These are phyloP conservation scores for Dendrobium huoshanense DNA, from an alignment of 106 monocot species.

Conservation along the genomic window DNA sequence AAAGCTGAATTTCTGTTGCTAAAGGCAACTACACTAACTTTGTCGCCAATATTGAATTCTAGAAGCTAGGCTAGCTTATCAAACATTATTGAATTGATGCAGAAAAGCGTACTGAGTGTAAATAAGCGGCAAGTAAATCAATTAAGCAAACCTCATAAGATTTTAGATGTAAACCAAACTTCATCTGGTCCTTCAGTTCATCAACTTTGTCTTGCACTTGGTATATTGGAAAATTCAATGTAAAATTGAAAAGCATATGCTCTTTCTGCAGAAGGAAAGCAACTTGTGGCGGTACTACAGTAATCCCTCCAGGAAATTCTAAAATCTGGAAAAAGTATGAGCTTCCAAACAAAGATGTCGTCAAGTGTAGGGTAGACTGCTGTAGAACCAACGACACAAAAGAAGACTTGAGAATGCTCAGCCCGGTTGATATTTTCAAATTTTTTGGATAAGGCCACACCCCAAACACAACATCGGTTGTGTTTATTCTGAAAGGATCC, in stretches of 20 bases:
- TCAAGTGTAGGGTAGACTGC: conserved; percentile 61
- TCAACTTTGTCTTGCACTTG: conserved; percentile 48
- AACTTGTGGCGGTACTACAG: conserved; percentile 70
- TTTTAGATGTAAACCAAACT: conserved; percentile 65
- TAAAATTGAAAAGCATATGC: conserved; percentile 74
- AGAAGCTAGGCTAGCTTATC: neutral
- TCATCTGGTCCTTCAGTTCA: conserved; percentile 81
- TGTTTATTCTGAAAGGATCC: conserved; percentile 50
- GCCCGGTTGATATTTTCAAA: conserved; percentile 49
- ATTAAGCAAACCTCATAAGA: conserved; percentile 60
- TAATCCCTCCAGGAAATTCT: conserved; percentile 87
- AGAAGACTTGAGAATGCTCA: conserved; percentile 68
- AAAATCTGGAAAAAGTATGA: conserved; percentile 76
- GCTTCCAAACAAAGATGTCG: conserved; percentile 72
- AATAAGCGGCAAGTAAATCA: neutral
- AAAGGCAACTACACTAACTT: neutral
- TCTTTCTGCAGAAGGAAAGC: conserved; percentile 80
- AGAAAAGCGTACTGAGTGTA: neutral
- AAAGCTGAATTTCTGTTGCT: neutral
- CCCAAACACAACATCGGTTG: conserved; percentile 83
- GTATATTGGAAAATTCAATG: conserved; percentile 72
- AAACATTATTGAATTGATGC: neutral
- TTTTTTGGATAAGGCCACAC: conserved; percentile 66
- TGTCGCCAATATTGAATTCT: neutral
- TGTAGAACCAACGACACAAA: conserved; percentile 53